Percentiles rank a stretch among this genome's conserved stretches.
Conservation (phyloP, 805 yeast genomes). For the Grigorovia yakushimaensis region DNA sequence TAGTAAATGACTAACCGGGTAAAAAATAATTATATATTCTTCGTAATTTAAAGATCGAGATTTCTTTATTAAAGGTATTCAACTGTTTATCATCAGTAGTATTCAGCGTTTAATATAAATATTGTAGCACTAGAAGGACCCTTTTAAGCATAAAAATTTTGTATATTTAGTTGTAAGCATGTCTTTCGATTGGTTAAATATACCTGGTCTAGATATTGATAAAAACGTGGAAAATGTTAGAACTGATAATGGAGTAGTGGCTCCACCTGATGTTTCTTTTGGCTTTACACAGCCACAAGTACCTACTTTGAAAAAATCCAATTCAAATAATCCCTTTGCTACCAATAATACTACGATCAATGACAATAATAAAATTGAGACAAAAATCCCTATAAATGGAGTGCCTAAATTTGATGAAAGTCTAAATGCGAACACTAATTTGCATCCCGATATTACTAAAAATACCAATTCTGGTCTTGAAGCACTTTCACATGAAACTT, state of each 20-base stretch:
- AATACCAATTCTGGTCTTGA: not conserved
- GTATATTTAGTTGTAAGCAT: conserved; percentile 13
- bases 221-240: conserved; percentile 13
- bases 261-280: conserved; percentile 46
- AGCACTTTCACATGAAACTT: not conserved
- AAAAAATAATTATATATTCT: not conserved
- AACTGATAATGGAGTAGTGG: not conserved
- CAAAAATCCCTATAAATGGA: not conserved
- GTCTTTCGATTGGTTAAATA: conserved; percentile 48
- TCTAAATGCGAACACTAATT: not conserved
- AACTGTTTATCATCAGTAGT: not conserved
- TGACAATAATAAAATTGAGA: not conserved
- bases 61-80: not conserved
- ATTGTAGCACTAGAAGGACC: too few relatives aligned
- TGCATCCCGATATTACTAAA: not conserved
- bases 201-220: conserved; percentile 30
- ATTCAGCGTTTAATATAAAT: too few relatives aligned
- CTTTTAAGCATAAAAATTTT: too few relatives aligned
- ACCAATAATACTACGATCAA: not conserved
- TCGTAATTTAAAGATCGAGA: not conserved
- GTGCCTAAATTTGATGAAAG: not conserved
- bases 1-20: conserved; percentile 3
- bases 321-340: not conserved
- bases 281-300: conserved; percentile 20
- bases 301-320: not conserved